Conservation (phyloP, 139 green algal genomes). For the Coelastrella sp. region DNA sequence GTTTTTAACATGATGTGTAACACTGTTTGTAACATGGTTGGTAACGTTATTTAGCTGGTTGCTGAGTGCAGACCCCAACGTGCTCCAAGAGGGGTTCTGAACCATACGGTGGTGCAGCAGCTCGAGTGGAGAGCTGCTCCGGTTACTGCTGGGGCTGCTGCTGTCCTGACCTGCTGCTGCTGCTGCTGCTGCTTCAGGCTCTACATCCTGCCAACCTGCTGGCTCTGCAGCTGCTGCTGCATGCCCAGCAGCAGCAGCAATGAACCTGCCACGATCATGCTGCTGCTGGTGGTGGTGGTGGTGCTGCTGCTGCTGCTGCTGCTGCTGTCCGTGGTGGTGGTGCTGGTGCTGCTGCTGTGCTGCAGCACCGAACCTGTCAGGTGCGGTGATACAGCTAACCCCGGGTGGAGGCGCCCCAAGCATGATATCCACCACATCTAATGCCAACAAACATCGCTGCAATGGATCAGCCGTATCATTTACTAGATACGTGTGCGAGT, state of each 20-base stretch:
- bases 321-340: no score
- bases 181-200: not conserved
- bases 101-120: not conserved
- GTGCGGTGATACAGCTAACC: constrained; percentile 46
- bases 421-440: constrained; percentile 74
- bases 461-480: constrained; percentile 88
- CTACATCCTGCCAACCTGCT: constrained; percentile 12
- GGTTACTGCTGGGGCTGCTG: not conserved
- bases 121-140: not conserved
- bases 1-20: not conserved
- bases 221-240: constrained; percentile 37
- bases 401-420: constrained; percentile 59
- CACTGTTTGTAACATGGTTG: not conserved
- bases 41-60: not conserved
- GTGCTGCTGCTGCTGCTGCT: no score
- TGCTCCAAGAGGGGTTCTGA: not conserved
- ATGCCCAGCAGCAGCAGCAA: not conserved
- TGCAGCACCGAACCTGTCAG: no score
- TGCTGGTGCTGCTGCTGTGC: no score
- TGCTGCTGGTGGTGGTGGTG: no score
- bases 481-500: constrained; percentile 84
- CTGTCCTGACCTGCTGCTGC: not conserved
- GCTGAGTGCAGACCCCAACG: not conserved
- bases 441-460: constrained; percentile 67
- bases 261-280: constrained; percentile 2